Conservation (phyloP, 768 basidiomycete genomes). For the Boletus bicolor region DNA sequence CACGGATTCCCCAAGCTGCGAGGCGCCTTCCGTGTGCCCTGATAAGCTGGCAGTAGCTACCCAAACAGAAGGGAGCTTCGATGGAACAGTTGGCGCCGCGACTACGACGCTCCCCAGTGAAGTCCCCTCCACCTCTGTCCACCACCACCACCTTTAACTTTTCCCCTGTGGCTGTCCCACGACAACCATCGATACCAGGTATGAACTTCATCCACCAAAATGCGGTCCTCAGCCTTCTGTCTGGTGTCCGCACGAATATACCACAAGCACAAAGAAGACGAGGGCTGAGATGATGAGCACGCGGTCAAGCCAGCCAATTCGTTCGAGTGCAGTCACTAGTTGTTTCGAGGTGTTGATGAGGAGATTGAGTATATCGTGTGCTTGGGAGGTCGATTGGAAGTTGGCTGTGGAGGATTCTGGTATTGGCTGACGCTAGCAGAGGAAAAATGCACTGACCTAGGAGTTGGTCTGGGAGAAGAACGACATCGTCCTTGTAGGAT, state of each 20-base stretch:
- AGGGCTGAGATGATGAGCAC: constrained; percentile 79
- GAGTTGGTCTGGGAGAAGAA: constrained; percentile 73
- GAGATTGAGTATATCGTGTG: constrained; percentile 71
- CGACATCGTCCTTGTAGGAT: background rate
- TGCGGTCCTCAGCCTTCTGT: constrained; percentile 71
- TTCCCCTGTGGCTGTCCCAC: background rate
- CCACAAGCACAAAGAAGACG: constrained; percentile 77
- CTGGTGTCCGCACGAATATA: constrained; percentile 83
- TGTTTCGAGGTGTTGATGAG: constrained; percentile 78
- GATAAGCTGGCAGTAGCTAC: constrained; percentile 2
- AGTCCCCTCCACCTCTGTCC: background rate
- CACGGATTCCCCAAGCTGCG: background rate
- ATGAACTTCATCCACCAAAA: constrained; percentile 87
- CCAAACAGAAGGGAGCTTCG: constrained; percentile 13
- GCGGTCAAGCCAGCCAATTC: constrained; percentile 90
- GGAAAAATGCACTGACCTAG: constrained; percentile 50
- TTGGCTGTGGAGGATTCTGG: constrained; percentile 77
- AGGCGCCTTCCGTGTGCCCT: background rate
- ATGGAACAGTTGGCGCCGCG: background rate
- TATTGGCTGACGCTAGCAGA: background rate
- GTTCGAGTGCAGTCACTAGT: constrained; percentile 84
- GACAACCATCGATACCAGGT: constrained; percentile 33
- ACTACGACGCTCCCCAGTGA: constrained; percentile 9
- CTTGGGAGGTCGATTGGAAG: constrained; percentile 66
- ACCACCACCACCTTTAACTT: constrained; percentile 5